phyloP scores from a whole-genome alignment of 2,329 filamentous ascomycete species.

The Nothopassalora personata region DNA sequence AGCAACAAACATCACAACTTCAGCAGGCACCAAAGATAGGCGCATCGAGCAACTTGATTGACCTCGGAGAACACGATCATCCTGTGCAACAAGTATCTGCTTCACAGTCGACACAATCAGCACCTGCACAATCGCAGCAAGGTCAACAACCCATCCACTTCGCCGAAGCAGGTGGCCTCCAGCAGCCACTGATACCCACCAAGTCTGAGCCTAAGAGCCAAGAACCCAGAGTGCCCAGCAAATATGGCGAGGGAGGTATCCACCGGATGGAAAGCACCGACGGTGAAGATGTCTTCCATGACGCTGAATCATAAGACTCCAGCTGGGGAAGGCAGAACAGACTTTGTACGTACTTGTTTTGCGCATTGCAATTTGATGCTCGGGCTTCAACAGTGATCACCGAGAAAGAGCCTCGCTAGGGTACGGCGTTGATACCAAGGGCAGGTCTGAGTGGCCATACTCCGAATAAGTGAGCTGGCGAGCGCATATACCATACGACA shows the following conservation, averaged over 20 bases:
- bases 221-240: conserved; percentile 6
- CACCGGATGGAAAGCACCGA: conserved; percentile 37
- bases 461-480: not conserved
- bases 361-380: no score
- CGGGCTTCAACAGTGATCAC: not conserved
- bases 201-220: conserved; percentile 9
- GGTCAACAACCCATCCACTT: not conserved
- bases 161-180: conserved; percentile 10
- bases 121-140: conserved; percentile 7
- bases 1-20: not conserved
- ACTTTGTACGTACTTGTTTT: not conserved
- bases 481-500: not conserved
- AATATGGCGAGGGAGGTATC: conserved; percentile 25
- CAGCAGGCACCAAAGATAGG: conserved; percentile 1
- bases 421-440: not conserved
- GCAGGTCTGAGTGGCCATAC: not conserved
- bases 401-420: not conserved
- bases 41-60: conserved; percentile 43
- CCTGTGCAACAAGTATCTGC: conserved; percentile 10
- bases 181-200: conserved; percentile 11
- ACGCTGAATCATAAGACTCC: conserved; percentile 36
- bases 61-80: conserved; percentile 49
- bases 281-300: conserved; percentile 44
- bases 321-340: not conserved
- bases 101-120: conserved; percentile 3